phyloP scores from a whole-genome alignment of 257 asterid species.

The Solanum sejunctum region DNA sequence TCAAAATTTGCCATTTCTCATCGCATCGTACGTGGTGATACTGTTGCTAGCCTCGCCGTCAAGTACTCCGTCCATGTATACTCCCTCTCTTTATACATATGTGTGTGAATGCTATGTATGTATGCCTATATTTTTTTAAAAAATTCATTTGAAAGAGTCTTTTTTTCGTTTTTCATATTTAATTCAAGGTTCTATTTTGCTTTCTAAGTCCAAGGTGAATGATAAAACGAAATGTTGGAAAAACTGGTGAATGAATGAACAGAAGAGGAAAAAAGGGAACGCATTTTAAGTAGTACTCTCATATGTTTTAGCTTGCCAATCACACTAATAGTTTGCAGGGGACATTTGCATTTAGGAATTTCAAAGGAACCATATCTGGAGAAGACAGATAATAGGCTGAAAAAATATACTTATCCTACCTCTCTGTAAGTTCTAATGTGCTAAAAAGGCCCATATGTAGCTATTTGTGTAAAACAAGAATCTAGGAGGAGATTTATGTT shows the following conservation, averaged over 20 bases:
- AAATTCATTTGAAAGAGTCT: neutral
- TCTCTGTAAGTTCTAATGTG: neutral
- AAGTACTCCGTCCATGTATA: slow-evolving; percentile 88
- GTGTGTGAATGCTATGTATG: neutral
- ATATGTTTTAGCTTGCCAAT: neutral
- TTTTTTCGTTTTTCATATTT: neutral
- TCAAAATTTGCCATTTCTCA: slow-evolving; percentile 86
- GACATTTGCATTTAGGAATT: neutral
- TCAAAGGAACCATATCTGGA: neutral
- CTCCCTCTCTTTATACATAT: neutral
- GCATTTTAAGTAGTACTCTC: neutral
- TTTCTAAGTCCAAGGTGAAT: neutral
- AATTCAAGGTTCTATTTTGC: neutral
- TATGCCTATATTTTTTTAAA: neutral
- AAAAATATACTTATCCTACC: neutral
- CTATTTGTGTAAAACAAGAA: neutral
- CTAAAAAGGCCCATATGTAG: neutral
- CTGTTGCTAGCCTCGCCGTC: slow-evolving; percentile 88
- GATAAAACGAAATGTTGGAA: neutral
- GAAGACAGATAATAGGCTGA: neutral
- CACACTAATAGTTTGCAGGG: neutral
- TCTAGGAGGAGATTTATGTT: neutral
- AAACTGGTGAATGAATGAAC: neutral
- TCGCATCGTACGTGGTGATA: slow-evolving; percentile 55
- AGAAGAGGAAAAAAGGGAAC: neutral